Evolutionary conservation across 2,329 filamentous ascomycete species (phyloP).

Genomic region (Fonsecaea nubica): DNA sequence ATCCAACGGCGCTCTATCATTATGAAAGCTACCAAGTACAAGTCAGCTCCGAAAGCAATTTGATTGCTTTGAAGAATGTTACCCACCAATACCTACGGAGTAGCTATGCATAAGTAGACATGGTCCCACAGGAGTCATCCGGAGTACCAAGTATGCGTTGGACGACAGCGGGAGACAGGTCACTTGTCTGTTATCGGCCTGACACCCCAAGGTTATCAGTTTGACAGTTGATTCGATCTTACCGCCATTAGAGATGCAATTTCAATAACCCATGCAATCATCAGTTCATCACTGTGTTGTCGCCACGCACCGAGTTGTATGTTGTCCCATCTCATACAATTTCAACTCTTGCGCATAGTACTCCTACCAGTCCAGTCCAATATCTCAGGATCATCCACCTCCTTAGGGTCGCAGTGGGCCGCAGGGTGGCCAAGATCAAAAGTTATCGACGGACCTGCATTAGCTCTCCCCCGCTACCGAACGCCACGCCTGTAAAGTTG

Average conservation of each 20-base stretch:
- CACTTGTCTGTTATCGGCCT: background rate
- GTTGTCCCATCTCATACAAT: background rate
- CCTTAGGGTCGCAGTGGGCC: slow-evolving; percentile 15
- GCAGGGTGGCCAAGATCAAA: slow-evolving; percentile 14
- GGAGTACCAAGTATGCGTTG: background rate
- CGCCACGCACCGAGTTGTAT: background rate
- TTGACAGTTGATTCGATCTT: background rate
- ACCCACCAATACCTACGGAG: too few species aligned
- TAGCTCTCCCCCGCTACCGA: slow-evolving; percentile 29
- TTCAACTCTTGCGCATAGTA: background rate
- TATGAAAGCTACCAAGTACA: background rate
- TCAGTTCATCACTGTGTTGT: background rate
- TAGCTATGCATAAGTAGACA: background rate
- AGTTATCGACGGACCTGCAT: slow-evolving; percentile 30
- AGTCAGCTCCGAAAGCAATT: background rate
- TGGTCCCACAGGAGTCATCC: background rate
- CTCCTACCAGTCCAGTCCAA: background rate
- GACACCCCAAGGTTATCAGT: background rate
- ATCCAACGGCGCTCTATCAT: background rate
- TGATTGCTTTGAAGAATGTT: background rate
- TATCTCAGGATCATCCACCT: background rate
- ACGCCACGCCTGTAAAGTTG: slow-evolving; percentile 15
- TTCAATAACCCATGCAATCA: background rate
- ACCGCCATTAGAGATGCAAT: background rate
- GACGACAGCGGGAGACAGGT: background rate